Percentiles rank a stretch among this genome's conserved stretches.
Conservation (phyloP, 1,284 basidiomycete genomes). For the Hymenochaete sp. region DNA sequence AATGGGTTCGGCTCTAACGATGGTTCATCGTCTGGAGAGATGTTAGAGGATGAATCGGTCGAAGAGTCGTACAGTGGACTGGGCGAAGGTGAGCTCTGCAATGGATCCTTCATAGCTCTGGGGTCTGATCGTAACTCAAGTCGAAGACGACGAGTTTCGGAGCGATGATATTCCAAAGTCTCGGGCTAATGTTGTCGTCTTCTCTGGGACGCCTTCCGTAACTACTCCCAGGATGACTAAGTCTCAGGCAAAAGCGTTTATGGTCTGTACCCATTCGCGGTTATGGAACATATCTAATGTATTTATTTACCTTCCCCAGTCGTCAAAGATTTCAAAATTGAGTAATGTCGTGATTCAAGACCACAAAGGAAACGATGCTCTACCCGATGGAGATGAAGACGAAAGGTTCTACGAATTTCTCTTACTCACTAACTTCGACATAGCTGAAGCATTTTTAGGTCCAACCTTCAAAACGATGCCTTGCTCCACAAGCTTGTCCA, state of each 20-base stretch:
- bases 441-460: conserved; percentile 34
- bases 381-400: conserved; percentile 33
- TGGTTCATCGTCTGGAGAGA: conserved; percentile 10
- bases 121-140: neutral
- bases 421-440: neutral
- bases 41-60: conserved; percentile 17
- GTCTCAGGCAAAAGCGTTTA: conserved; percentile 54
- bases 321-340: conserved; percentile 63
- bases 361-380: conserved; percentile 20
- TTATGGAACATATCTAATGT: conserved; percentile 7
- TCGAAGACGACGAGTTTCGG: conserved; percentile 34
- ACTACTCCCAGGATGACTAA: conserved; percentile 27
- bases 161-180: conserved; percentile 24
- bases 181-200: conserved; percentile 44
- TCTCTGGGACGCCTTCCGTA: conserved; percentile 35
- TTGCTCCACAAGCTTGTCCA: conserved; percentile 68
- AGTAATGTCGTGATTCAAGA: conserved; percentile 25
- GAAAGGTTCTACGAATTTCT: conserved; percentile 30
- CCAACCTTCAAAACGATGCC: conserved; percentile 66
- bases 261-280: conserved; percentile 38
- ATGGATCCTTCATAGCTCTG: conserved; percentile 6
- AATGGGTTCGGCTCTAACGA: conserved; percentile 21
- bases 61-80: conserved; percentile 4
- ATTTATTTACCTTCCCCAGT: conserved; percentile 34
- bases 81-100: conserved; percentile 16